phyloP scores from a whole-genome alignment of 2,329 filamentous ascomycete species.

The Aspergillus pseudoterreus region DNA sequence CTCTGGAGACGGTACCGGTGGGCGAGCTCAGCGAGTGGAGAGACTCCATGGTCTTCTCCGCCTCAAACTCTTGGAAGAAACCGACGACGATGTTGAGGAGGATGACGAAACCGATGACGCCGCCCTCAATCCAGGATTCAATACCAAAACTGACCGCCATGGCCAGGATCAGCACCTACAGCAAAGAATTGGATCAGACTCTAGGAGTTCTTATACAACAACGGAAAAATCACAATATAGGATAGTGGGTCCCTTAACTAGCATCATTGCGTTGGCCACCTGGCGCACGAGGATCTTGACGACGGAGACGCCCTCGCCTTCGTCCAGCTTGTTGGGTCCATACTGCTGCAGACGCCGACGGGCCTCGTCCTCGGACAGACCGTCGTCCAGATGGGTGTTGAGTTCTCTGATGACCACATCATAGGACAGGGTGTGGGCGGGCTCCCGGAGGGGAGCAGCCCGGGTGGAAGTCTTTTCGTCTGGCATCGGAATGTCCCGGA shows the following conservation, averaged over 20 bases:
- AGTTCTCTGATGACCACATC: constrained; percentile 54
- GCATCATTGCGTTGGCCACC: constrained; percentile 64
- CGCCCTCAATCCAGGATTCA: constrained; percentile 53
- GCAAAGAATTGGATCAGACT: constrained; percentile 36
- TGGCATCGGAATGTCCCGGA: constrained; percentile 7
- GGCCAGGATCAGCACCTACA: constrained; percentile 68
- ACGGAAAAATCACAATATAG: constrained; percentile 1
- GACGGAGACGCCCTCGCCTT: constrained; percentile 64
- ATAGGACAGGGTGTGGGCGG: constrained; percentile 58
- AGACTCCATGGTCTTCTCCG: constrained; percentile 57
- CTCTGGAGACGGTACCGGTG: constrained; percentile 51
- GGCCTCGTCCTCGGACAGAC: constrained; percentile 55
- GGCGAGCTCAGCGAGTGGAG: constrained; percentile 52
- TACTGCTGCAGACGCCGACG: constrained; percentile 51
- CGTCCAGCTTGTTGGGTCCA: constrained; percentile 62
- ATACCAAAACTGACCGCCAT: constrained; percentile 59
- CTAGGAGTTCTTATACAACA: constrained; percentile 11
- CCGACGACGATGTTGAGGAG: constrained; percentile 55
- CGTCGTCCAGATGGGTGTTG: constrained; percentile 51
- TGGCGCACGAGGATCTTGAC: constrained; percentile 66
- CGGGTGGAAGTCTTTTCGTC: constrained; percentile 7
- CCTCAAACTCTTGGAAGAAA: constrained; percentile 56
- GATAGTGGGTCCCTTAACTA: constrained; percentile 44
- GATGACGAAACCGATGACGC: constrained; percentile 56
- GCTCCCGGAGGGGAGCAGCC: constrained; percentile 47